Evolutionary conservation across 352 stramenopile species (phyloP).

Genomic region (Sclerospora graminicola): DNA sequence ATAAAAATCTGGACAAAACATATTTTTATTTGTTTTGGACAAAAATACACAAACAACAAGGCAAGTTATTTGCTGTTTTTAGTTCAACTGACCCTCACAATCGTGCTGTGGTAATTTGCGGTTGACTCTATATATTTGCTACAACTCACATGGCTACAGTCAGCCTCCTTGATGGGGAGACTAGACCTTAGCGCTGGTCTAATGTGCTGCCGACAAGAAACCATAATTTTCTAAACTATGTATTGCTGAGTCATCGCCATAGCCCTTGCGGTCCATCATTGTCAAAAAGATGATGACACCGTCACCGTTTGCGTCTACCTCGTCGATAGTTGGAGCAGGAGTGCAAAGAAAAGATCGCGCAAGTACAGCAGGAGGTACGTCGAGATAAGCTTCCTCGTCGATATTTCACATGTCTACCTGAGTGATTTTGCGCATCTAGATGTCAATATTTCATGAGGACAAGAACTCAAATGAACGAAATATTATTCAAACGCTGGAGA

Average conservation of each 20-base stretch:
- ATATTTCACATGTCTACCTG: background rate
- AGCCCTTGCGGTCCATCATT: conserved; percentile 85
- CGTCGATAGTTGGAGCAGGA: conserved; percentile 82
- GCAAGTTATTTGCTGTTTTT: too few species aligned
- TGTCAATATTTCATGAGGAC: conserved; percentile 37
- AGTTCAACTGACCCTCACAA: background rate
- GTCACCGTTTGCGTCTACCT: conserved; percentile 87
- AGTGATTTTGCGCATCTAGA: conserved; percentile 12
- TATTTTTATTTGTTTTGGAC: too few species aligned
- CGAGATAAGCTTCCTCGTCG: background rate
- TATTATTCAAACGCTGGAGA: conserved; percentile 57
- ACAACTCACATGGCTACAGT: conserved; percentile 32
- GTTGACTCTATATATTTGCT: conserved; percentile 7
- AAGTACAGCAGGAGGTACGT: conserved; percentile 48
- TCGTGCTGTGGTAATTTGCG: conserved; percentile 8
- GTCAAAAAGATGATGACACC: conserved; percentile 85
- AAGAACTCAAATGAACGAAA: conserved; percentile 63
- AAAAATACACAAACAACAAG: background rate
- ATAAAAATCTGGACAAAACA: too few species aligned
- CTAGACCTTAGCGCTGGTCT: conserved; percentile 11
- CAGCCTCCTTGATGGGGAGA: conserved; percentile 56
- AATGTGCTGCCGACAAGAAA: conserved; percentile 41
- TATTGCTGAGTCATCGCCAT: conserved; percentile 64
- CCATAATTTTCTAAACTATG: conserved; percentile 46
- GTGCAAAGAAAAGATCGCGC: conserved; percentile 55